A percentile compares a stretch with the other conserved stretches of the same genome.
phyloP scores from a whole-genome alignment of 345 rosid species.

The Gossypium longicalyx region DNA sequence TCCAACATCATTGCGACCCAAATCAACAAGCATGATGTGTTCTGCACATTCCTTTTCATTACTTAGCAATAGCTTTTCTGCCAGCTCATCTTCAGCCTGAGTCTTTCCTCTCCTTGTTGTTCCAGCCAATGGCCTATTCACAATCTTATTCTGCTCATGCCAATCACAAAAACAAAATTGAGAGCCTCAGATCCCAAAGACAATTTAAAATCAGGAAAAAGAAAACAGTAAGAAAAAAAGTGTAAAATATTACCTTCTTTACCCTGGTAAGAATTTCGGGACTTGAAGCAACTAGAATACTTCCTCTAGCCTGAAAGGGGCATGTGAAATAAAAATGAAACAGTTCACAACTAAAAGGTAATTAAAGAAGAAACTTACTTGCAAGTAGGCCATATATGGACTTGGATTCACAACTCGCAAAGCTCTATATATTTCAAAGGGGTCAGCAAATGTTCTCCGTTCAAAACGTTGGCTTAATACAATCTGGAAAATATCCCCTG shows the following conservation, averaged over 20 bases:
- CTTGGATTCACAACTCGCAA: slow-evolving; percentile 87
- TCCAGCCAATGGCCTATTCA: slow-evolving; percentile 88
- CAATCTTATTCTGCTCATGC: slow-evolving; percentile 58
- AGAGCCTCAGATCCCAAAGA: neutral
- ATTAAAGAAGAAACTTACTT: slow-evolving; percentile 36
- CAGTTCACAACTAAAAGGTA: neutral
- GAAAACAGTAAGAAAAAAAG: neutral
- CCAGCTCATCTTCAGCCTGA: slow-evolving; percentile 50
- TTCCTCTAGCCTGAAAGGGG: slow-evolving; percentile 66
- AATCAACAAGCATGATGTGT: slow-evolving; percentile 88
- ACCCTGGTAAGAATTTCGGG: slow-evolving; percentile 89
- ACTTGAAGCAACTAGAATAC: slow-evolving; percentile 86
- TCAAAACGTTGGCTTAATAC: slow-evolving; percentile 88
- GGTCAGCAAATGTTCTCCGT: slow-evolving; percentile 81
- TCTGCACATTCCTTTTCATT: slow-evolving; percentile 87
- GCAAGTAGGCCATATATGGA: slow-evolving; percentile 87
- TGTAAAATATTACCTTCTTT: slow-evolving; percentile 49
- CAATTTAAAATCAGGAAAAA: neutral
- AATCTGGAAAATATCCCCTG: slow-evolving; percentile 87
- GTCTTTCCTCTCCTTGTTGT: slow-evolving; percentile 73
- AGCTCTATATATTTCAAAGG: slow-evolving; percentile 86
- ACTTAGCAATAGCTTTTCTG: slow-evolving; percentile 47
- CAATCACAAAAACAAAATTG: neutral
- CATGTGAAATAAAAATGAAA: neutral
- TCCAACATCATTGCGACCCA: slow-evolving; percentile 87